Base-by-base conservation (phyloP, 2,329 filamentous ascomycete species). In the Fusarium proliferatum region DNA sequence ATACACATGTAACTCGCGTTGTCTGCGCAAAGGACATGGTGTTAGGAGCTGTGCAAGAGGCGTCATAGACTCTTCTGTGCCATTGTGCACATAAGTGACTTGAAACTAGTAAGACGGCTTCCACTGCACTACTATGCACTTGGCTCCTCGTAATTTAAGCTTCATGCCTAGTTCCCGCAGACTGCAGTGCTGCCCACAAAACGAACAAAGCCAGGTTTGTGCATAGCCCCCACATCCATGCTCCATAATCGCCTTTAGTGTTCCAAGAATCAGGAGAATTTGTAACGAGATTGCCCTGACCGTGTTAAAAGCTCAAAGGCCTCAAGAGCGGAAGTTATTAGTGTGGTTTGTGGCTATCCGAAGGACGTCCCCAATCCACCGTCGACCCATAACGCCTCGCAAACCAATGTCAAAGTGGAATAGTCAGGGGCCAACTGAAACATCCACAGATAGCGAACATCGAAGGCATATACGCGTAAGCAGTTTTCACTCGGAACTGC, bases 331-430 rank as follows among this genome's bases (percentile, higher is more conserved):
- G 12, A n/a, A 36, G 19, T 23, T 30, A 17, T 34, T 36, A 30
- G 28, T 39, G 45, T 41, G 45, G 21, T 28, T 45, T 17, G 21
- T 43, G 26, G 21, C 12, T 61, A n/a, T 58, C 33, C 30, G 33
- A 30, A 43, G 51, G 39, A 30, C 36, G 26, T 55, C 36, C n/a
- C 17, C 38, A 34, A 34, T 28, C 38, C 41, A 58, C 30, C 23
- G 17, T 43, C 30, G 39, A 57, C 36, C 39, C 23, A 28, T 42
- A 58, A 30, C 51, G 26, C 38, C 39, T 28, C 61, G 41, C 53
- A 67, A 46, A 26, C 48, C 23, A 46, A 61, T 33, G 39, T 48
- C 63, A 48, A 61, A 67, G 38, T 26, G 58, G 63, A 61, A 67
- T 61, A 60, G 63, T 26, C 55, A 38, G 23, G 48, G 42, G 52